These are phyloP conservation scores for Calonectria pseudoturangicola DNA, from an alignment of 2,329 filamentous ascomycete species.

Conservation along the genomic window DNA sequence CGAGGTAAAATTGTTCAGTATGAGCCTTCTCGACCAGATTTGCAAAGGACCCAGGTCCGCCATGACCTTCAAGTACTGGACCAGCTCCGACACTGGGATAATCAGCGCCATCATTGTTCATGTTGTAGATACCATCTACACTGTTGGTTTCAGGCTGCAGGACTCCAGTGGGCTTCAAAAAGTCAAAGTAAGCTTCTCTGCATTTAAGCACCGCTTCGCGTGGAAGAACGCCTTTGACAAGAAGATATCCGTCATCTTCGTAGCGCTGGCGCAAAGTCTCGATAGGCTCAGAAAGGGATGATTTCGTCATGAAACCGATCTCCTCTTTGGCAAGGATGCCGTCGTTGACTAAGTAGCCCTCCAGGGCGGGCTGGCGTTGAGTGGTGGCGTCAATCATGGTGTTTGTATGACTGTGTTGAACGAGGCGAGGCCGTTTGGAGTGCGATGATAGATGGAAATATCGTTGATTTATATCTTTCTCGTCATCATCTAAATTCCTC, in stretches of 20 bases:
- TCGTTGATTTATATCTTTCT: background rate
- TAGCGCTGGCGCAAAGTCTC: slow-evolving; percentile 21
- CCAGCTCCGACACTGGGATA: slow-evolving; percentile 41
- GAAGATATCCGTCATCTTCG: slow-evolving; percentile 26
- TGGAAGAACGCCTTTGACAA: slow-evolving; percentile 37
- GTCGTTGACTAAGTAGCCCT: slow-evolving; percentile 28
- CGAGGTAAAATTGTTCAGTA: slow-evolving; percentile 38
- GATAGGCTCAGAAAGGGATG: slow-evolving; percentile 24
- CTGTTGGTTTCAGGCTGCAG: slow-evolving; percentile 19
- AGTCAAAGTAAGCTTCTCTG: slow-evolving; percentile 38
- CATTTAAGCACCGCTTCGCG: slow-evolving; percentile 37
- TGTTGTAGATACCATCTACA: slow-evolving; percentile 40
- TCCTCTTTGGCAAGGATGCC: slow-evolving; percentile 25
- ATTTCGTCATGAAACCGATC: slow-evolving; percentile 19
- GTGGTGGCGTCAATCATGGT: slow-evolving; percentile 28
- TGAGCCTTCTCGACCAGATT: slow-evolving; percentile 40
- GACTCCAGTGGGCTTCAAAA: slow-evolving; percentile 34
- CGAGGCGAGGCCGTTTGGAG: background rate
- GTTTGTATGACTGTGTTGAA: background rate
- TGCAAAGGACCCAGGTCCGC: slow-evolving; percentile 36
- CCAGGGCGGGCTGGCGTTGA: slow-evolving; percentile 3
- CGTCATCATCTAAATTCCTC: background rate
- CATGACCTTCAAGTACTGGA: slow-evolving; percentile 11
- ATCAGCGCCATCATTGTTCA: slow-evolving; percentile 27
- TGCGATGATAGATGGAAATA: background rate